Base-by-base conservation (phyloP, 2,329 filamentous ascomycete genomes). In the Diaporthe eres region DNA sequence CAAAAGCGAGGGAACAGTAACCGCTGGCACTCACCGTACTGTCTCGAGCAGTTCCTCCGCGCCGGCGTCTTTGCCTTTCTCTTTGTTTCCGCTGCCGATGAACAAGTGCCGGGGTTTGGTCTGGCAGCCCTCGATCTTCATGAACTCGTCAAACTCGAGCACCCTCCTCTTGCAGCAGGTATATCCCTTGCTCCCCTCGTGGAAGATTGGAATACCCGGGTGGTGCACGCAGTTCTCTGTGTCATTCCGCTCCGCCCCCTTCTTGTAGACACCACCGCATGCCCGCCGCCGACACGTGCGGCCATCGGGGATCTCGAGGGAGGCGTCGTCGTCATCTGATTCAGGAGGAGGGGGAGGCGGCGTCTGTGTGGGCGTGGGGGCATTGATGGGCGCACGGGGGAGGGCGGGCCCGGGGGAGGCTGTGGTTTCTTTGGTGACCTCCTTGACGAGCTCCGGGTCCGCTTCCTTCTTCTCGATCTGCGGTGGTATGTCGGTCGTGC, bases 151-250 rank as follows among this genome's bases (percentile, higher is more conserved):
- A 84, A 99, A 99, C 83, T 99, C 97, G 76, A 99, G 87, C 75
- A 99, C 97, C 51, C 95, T 91, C 80, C 95, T 90, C 90, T 98
- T 98, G 87, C 97, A 99, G 88, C 97, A 99, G 76, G 92, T 95
- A 89, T 97, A 99, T 1, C 97, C 97, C 87, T 99, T 99, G 86
- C 95, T 98, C 49, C 97, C 97, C 87, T 99, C 97, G 84, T 99
- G 97, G 86, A 99, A 99, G 79, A 99, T 93, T 34, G 97, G 95
- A 31, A 90, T 91, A 6, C 97, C 97, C 0, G 97, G 96, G 85
- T 99, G 97, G 82, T 98, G 93, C 63, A 94, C 89, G 83, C 97
- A 99, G 77, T 91, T 88, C 87, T 98, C 96, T 1, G 88, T 90
- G 44, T 93, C 91, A 28, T 34, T 65, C 78, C 94, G 87, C 47